These are phyloP conservation scores for Chamaenerion angustifolium DNA, from an alignment of 345 rosid genomes.

Conservation along the genomic window DNA sequence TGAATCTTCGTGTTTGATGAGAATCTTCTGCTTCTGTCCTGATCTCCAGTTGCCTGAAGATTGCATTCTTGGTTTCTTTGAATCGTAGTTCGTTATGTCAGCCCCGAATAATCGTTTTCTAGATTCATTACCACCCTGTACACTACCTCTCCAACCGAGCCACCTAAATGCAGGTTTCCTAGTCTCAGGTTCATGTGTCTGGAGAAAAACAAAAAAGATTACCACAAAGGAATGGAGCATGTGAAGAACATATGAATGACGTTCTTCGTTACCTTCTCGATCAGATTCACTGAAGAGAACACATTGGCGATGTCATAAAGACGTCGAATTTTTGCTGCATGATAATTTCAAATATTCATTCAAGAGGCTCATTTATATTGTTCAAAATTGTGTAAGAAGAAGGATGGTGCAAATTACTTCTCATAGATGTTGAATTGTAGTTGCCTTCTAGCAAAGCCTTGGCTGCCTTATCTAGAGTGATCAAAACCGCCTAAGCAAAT, in stretches of 20 bases:
- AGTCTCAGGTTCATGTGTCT: constrained; percentile 60
- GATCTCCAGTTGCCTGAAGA: constrained; percentile 13
- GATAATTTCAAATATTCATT: background rate
- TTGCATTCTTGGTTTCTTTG: constrained; percentile 21
- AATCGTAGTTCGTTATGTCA: constrained; percentile 39
- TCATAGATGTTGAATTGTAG: constrained; percentile 38
- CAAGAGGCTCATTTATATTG: no score
- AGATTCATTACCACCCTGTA: constrained; percentile 17
- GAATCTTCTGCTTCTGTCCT: constrained; percentile 12
- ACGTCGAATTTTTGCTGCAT: constrained; percentile 72
- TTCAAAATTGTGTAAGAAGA: background rate
- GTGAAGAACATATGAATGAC: no score
- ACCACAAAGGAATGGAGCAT: constrained; percentile 5
- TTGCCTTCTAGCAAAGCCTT: constrained; percentile 41
- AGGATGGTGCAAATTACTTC: constrained; percentile 28
- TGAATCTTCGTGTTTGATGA: constrained; percentile 10
- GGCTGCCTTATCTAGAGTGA: constrained; percentile 61
- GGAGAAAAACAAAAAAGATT: constrained; percentile 10
- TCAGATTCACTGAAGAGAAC: constrained; percentile 55
- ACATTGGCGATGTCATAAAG: constrained; percentile 81
- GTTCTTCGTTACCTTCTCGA: constrained; percentile 51
- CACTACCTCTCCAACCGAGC: constrained; percentile 42
- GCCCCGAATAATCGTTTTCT: constrained; percentile 51
- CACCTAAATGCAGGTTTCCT: constrained; percentile 73
- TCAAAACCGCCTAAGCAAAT: constrained; percentile 28